Evolutionary conservation across 345 rosid species (phyloP), one percentile per base, ranked within the genome.

Genomic region (Kernera saxatilis): DNA sequence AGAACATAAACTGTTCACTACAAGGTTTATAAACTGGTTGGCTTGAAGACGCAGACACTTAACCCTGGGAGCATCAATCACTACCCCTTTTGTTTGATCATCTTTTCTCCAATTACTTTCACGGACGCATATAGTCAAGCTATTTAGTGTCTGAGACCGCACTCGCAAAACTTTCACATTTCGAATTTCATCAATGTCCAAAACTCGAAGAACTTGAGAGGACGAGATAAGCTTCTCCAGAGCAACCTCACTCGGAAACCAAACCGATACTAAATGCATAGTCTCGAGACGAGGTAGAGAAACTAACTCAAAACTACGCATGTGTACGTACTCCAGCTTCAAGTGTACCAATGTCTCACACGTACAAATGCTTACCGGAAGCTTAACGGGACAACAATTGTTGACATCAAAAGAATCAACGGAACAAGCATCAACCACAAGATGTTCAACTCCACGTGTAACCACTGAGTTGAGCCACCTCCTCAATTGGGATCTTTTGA

Each of bases 291-390:
- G 23, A 25, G 66, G 51, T 15, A 60, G 66, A 25, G 35, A 60
- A 9, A 41, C 50, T 1, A 2, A 40, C 3, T 39, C 48, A 37
- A 13, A 59, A 14, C 30, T 8, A 6, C 5, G 3, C 5, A 36
- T 4, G 11, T n/a, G 6, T 40, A 60, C 22, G 0, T 4, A 1
- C 18, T 14, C 37, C 15, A 61, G 19, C 23, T 43, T 15, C 51
- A 61, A 41, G 17, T 61, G 67, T n/a, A 62, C 26, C 67, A 61
- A 15, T 10, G 53, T 27, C 40, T 27, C 67, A 44, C 67, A 44
- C 26, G 1, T 44, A 41, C 1, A 60, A 25, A 43, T 26, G 11
- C 39, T 17, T 11, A 8, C 8, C 8, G 15, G 18, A 8, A 39
- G 21, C n/a, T 9, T 5, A 4, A 56, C 3, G n/a, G 15, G 60